These are phyloP conservation scores for Nakaseomyces uthaithaninus DNA, from an alignment of 1,139 yeast species.

Conservation along the genomic window DNA sequence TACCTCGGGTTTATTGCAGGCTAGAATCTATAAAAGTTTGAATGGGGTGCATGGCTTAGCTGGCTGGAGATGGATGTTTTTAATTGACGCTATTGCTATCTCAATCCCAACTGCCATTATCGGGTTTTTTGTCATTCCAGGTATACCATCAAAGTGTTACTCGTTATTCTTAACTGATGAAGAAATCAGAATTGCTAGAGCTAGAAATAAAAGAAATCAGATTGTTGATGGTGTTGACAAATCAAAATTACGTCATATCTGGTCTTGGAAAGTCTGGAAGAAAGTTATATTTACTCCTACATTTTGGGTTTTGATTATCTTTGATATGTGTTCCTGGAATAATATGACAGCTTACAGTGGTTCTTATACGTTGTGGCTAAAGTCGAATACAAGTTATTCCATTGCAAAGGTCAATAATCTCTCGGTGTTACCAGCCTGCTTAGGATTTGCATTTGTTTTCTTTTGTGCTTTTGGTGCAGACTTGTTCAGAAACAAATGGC, in stretches of 20 bases:
- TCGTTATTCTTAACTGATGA: slow-evolving; percentile 49
- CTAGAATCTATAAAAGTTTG: slow-evolving; percentile 44
- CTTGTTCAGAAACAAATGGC: slow-evolving; percentile 32
- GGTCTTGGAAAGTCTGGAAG: slow-evolving; percentile 29
- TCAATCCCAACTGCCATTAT: slow-evolving; percentile 48
- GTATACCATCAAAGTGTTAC: slow-evolving; percentile 50
- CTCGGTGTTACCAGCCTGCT: slow-evolving; percentile 32
- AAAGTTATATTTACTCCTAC: slow-evolving; percentile 27
- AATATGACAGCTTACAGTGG: slow-evolving; percentile 34
- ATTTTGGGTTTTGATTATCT: slow-evolving; percentile 31
- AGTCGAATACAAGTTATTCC: slow-evolving; percentile 29
- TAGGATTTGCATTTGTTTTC: slow-evolving; percentile 33
- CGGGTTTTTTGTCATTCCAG: slow-evolving; percentile 59
- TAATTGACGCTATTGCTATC: slow-evolving; percentile 56
- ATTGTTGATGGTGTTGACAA: slow-evolving; percentile 25
- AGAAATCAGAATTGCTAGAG: slow-evolving; percentile 55
- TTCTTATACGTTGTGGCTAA: slow-evolving; percentile 35
- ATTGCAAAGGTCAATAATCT: slow-evolving; percentile 32
- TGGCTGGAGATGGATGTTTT: slow-evolving; percentile 77
- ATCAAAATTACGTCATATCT: slow-evolving; percentile 21
- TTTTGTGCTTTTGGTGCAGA: slow-evolving; percentile 33
- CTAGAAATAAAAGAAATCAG: slow-evolving; percentile 40
- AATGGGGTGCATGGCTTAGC: slow-evolving; percentile 47
- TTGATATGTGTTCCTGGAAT: slow-evolving; percentile 34
- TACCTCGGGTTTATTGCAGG: slow-evolving; percentile 51